Percentiles rank a stretch among this genome's conserved stretches.
These are phyloP conservation scores for Hemileia vastatrix DNA, from an alignment of 1,284 basidiomycete species.

Conservation along the genomic window DNA sequence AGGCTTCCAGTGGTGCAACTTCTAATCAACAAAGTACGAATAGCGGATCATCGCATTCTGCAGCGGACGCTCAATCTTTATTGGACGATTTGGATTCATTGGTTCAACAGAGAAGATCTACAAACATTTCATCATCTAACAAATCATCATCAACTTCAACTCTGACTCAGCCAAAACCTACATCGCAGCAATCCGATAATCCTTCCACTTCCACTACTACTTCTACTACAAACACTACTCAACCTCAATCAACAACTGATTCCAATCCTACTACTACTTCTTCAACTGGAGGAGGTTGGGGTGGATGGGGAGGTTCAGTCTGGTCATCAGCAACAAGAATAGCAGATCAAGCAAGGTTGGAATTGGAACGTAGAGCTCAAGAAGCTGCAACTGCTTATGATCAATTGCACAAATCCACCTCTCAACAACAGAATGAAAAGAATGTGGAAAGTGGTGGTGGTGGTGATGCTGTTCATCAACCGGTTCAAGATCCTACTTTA, in stretches of 20 bases:
- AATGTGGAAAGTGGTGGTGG: neutral
- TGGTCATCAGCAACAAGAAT: slow-evolving; percentile 34
- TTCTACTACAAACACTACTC: neutral
- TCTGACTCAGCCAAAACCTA: slow-evolving; percentile 13
- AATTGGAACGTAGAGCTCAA: slow-evolving; percentile 32
- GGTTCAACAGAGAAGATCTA: too few species aligned
- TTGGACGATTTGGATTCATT: too few species aligned
- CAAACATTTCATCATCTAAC: neutral
- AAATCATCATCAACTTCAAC: neutral
- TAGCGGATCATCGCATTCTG: too few species aligned
- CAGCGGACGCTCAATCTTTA: too few species aligned
- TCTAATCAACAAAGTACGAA: too few species aligned
- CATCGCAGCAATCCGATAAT: neutral
- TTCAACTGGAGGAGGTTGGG: neutral
- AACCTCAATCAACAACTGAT: slow-evolving; percentile 1
- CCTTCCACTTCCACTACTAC: neutral
- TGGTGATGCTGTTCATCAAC: neutral
- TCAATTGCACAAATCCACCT: neutral
- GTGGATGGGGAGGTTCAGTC: neutral
- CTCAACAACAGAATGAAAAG: neutral
- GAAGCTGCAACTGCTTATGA: slow-evolving; percentile 28
- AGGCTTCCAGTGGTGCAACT: too few species aligned
- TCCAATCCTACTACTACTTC: neutral
- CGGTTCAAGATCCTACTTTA: neutral
- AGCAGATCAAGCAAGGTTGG: slow-evolving; percentile 36